Evolutionary conservation across 108 stramenopile genomes (phyloP).

Genomic region (Cyclostephanos tholiformis): DNA sequence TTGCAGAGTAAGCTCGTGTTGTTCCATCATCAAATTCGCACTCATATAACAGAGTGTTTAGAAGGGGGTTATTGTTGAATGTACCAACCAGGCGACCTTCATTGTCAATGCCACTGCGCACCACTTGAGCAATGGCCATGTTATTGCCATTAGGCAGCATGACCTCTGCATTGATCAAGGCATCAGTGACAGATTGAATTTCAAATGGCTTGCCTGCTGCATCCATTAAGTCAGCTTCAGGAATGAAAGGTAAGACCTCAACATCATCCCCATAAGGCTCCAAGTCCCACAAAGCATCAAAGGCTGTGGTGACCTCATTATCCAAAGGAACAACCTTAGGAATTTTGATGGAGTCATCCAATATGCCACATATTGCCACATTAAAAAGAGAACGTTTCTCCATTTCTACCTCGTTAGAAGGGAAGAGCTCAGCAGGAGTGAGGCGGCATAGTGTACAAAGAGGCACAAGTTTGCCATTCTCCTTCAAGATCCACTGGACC

Average conservation of each 20-base stretch:
- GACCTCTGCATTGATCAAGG: constrained; percentile 47
- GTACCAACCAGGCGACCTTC: constrained; percentile 41
- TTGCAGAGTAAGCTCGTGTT: constrained; percentile 16
- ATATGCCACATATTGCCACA: neutral
- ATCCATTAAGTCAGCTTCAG: constrained; percentile 38
- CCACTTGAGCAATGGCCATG: constrained; percentile 34
- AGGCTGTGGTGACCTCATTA: no score
- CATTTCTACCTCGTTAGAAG: constrained; percentile 9
- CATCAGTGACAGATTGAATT: constrained; percentile 31
- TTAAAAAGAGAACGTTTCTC: no score
- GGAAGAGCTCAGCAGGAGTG: constrained; percentile 19
- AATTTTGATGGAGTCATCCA: neutral
- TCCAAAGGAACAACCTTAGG: no score
- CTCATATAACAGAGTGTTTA: constrained; percentile 21
- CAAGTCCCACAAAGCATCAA: neutral
- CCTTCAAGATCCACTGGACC: no score
- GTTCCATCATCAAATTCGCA: constrained; percentile 23
- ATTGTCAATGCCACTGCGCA: constrained; percentile 11
- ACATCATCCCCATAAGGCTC: constrained; percentile 27
- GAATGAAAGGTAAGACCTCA: constrained; percentile 6
- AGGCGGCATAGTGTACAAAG: constrained; percentile 11
- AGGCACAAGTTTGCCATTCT: constrained; percentile 27
- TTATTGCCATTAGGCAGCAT: constrained; percentile 15
- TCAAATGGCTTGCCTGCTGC: constrained; percentile 16
- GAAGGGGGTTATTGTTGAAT: constrained; percentile 22